Percentiles rank a stretch among this genome's conserved stretches.
Evolutionary conservation across 2,329 filamentous ascomycete genomes (phyloP).

Genomic region (Fusarium metavorans): DNA sequence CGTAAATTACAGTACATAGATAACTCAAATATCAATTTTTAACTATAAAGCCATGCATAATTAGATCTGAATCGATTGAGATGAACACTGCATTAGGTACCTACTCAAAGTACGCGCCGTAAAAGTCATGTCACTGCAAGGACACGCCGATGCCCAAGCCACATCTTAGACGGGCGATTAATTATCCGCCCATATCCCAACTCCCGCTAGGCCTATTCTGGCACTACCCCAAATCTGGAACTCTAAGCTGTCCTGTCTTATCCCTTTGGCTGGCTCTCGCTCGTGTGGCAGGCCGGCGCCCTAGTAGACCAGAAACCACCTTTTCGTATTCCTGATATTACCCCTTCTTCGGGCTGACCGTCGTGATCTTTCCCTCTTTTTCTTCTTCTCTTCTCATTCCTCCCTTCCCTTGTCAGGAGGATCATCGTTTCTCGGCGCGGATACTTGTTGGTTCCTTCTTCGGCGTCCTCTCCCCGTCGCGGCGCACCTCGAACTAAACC

Average conservation of each 20-base stretch:
- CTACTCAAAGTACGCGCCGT: background rate
- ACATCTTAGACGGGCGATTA: conserved; percentile 26
- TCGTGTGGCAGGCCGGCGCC: conserved; percentile 31
- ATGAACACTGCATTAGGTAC: background rate
- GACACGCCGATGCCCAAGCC: background rate
- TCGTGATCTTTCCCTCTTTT: conserved; percentile 25
- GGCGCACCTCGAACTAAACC: conserved; percentile 21
- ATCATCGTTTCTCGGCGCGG: background rate
- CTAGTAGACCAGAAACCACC: conserved; percentile 31
- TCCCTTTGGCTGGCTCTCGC: conserved; percentile 38
- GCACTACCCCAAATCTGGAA: conserved; percentile 32
- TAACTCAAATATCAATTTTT: background rate
- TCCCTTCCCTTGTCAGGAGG: conserved; percentile 3
- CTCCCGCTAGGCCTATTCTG: conserved; percentile 34
- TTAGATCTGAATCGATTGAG: background rate
- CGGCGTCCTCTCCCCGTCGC: conserved; percentile 16
- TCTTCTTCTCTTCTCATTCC: conserved; percentile 5
- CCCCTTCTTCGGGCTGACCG: conserved; percentile 33
- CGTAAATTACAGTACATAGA: background rate
- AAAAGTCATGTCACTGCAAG: background rate
- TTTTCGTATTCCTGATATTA: conserved; percentile 41
- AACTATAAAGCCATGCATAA: background rate
- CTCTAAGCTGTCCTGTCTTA: conserved; percentile 45
- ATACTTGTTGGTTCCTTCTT: conserved; percentile 2
- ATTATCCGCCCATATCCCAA: conserved; percentile 6